A percentile compares a stretch with the other conserved stretches of the same genome.
These are phyloP conservation scores for Juglanconis sp. DNA, from an alignment of 2,329 filamentous ascomycete genomes.

Conservation along the genomic window DNA sequence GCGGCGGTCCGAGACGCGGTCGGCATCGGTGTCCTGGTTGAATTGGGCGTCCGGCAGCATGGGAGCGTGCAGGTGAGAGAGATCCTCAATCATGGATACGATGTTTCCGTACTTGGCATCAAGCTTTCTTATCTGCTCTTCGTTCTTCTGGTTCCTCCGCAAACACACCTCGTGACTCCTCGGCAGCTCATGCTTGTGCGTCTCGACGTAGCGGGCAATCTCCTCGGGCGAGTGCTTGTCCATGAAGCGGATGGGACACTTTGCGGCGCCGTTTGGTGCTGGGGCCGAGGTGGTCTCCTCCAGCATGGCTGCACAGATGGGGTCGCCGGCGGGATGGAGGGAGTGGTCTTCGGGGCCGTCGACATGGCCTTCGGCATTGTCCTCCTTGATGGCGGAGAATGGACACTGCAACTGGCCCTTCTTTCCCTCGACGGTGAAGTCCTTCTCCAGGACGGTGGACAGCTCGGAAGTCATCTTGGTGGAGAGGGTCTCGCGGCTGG, in stretches of 20 bases:
- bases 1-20: conserved; percentile 60
- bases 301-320: conserved; percentile 62
- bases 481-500: conserved; percentile 47
- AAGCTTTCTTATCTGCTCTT: conserved; percentile 79
- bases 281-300: conserved; percentile 56
- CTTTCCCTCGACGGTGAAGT: conserved; percentile 84
- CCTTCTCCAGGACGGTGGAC: conserved; percentile 72
- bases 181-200: conserved; percentile 91
- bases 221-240: conserved; percentile 92
- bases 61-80: conserved; percentile 82
- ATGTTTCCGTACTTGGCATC: conserved; percentile 93
- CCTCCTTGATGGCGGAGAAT: conserved; percentile 54
- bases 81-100: conserved; percentile 88
- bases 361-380: conserved; percentile 20
- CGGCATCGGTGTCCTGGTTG: conserved; percentile 39
- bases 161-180: conserved; percentile 92
- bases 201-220: conserved; percentile 89
- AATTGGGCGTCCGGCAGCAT: conserved; percentile 67
- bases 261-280: conserved; percentile 49
- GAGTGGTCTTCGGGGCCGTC: conserved; percentile 28
- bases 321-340: conserved; percentile 52
- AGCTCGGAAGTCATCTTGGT: conserved; percentile 50
- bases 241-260: conserved; percentile 89
- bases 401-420: conserved; percentile 79
- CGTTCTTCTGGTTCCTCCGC: conserved; percentile 81